phyloP scores from a whole-genome alignment of 2,329 filamentous ascomycete species.

The Neoscytalidium dimidiatum region DNA sequence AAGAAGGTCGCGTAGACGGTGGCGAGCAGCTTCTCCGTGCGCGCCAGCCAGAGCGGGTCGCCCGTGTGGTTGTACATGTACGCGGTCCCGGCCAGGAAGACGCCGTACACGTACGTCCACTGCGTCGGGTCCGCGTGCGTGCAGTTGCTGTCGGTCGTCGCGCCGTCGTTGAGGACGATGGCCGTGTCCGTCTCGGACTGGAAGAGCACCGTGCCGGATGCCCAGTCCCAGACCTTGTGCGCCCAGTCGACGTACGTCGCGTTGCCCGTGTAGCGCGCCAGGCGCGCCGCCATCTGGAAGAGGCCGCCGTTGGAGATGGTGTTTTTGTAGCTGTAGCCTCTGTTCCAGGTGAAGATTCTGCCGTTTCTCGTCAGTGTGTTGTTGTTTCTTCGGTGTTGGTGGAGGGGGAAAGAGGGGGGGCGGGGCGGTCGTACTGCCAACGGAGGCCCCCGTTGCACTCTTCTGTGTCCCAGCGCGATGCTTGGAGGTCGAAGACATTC shows the following conservation, averaged over 20 bases:
- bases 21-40: conserved; percentile 42
- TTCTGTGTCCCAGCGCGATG: conserved; percentile 31
- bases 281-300: conserved; percentile 38
- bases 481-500: conserved; percentile 41
- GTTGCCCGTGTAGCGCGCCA: conserved; percentile 39
- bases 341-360: conserved; percentile 52
- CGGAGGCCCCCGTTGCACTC: conserved; percentile 36
- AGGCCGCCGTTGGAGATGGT: conserved; percentile 40
- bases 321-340: conserved; percentile 41
- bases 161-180: conserved; percentile 31
- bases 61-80: conserved; percentile 43
- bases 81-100: conserved; percentile 35
- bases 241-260: conserved; percentile 38
- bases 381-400: conserved; percentile 39
- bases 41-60: conserved; percentile 39
- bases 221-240: conserved; percentile 38
- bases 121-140: conserved; percentile 31
- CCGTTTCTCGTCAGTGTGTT: conserved; percentile 69
- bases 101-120: conserved; percentile 42
- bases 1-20: conserved; percentile 43
- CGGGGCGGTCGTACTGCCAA: conserved; percentile 35
- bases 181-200: conserved; percentile 24
- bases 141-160: conserved; percentile 25
- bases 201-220: conserved; percentile 31
- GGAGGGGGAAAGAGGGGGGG: too few relatives aligned